phyloP scores from a whole-genome alignment of 2,329 filamentous ascomycete species.

The Keithomyces neogunnii region DNA sequence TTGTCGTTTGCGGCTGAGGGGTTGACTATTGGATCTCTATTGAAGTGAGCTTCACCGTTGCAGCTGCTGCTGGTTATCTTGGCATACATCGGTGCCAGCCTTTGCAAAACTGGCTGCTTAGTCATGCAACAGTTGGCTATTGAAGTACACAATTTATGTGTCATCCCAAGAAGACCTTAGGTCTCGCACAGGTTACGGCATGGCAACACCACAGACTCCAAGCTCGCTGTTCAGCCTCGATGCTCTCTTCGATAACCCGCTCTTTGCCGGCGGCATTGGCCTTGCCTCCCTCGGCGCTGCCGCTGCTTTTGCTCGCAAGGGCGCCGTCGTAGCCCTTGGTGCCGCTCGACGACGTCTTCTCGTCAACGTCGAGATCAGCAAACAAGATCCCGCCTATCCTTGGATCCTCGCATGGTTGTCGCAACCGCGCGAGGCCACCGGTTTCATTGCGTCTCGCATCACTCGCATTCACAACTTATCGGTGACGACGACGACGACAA shows the following conservation, averaged over 20 bases:
- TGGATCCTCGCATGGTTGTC: constrained; percentile 96
- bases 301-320: constrained; percentile 72
- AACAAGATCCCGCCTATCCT: constrained; percentile 84
- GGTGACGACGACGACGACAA: constrained; percentile 48
- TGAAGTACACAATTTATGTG: background rate
- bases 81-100: too few relatives aligned
- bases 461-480: constrained; percentile 54
- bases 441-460: constrained; percentile 48
- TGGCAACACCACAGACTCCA: constrained; percentile 21
- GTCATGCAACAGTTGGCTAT: background rate
- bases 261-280: constrained; percentile 70
- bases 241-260: constrained; percentile 53
- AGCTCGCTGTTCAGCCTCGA: constrained; percentile 39
- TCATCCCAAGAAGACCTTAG: background rate
- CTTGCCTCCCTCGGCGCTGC: constrained; percentile 81
- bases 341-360: constrained; percentile 78
- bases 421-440: constrained; percentile 60
- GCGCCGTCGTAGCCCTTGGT: constrained; percentile 60
- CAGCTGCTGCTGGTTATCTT: too few relatives aligned
- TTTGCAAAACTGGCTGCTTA: background rate
- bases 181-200: constrained; percentile 12
- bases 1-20: too few relatives aligned
- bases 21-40: too few relatives aligned
- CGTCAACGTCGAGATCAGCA: constrained; percentile 91
- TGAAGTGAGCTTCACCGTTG: too few relatives aligned